Evolutionary conservation across 495 filamentous ascomycete genomes (phyloP), one percentile per base, ranked within the genome.

Genomic region (Haplographium delicatum): DNA sequence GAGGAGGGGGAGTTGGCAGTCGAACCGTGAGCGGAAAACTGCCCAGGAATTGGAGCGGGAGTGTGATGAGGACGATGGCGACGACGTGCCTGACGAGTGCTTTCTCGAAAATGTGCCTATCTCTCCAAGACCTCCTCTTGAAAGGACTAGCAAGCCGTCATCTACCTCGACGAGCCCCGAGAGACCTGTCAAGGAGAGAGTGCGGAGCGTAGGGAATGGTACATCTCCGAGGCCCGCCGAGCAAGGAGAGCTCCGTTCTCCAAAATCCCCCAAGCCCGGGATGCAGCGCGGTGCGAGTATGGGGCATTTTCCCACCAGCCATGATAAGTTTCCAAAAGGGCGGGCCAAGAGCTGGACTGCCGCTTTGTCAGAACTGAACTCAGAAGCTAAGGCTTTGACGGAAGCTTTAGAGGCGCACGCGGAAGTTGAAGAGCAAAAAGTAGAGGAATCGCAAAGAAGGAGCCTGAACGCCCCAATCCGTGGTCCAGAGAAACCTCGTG

Each of bases 61-160:
- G 63, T 95, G 85, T 54, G 78, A 91, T 64, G 69, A 71, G 23
- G 93, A 96, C 51, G 91, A 95, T 35, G 76, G 72, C n/a, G 76
- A 79, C 50, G 90, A 97, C 45, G 79, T 98, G 19, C 93, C 93
- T 4, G 89, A 94, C 47, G 93, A 94, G 58, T 84, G 89, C 13
- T 82, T 91, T 58, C 72, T 98, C 18, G 89, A 89, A 74, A 97
- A 97, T 59, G 87, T 98, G 6, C 93, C 93, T 0, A 80, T 98
- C n/a, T 95, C 90, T 7, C 93, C 93, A 8, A 79, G 89, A 15
- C 88, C 87, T 3, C 72, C 75, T 0, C 71, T 73, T 39, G 85
- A 89, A 56, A 77, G 88, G 38, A 69, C 71, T 0, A 81, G 80
- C 18, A 70, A 73, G 26, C 69, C 71, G 4, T 58, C 74, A 3